Base-by-base conservation (phyloP, 1,284 basidiomycete genomes). In the Cystobasidium pallidum region DNA sequence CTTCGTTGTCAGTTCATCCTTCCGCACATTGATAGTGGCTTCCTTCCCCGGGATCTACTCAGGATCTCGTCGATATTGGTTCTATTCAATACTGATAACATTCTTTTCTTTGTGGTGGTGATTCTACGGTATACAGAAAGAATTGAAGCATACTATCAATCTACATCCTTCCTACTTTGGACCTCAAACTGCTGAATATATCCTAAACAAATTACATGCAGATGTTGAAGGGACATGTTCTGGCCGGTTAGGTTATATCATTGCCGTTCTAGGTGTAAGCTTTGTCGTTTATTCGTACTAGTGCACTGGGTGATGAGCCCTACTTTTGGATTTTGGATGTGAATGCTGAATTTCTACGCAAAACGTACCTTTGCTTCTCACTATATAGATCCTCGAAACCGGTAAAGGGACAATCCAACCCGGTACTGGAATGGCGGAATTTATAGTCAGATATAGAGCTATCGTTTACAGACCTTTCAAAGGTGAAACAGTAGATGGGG, bases 401-500 rank as follows among this genome's bases (percentile, higher is more conserved):
- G 92, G 92, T 32, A 89, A 90, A 81, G 93, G 92, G 21, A 91
- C 92, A 85, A 91, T 98, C 19, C 84, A 95, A 66, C 89, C 91
- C 54, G 93, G 93, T 7, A 93, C 90, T 39, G 94, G 94, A 0
- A 73, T 72, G 74, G 78, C 78, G 24, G 77, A 78, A 55, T 79
- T 79, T 39, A 72, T 68, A 54, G 75, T 79, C 26, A 51, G 59
- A 70, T 79, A 78, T 72, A 52, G 55, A 26, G 94, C 94, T 11
- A 92, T 97, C 76, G 93, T 97, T 41, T 94, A 94, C 86, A 93
- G 94, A 82, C 94, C 94, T 39, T 99, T 98, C 86, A 97, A 98
- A 82, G 94, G 94, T 26, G 95, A 99, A 82, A 95, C 98, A 4
- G 91, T 99, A 43, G 96, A 99, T 81, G 95, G 93, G 0, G 89